These are phyloP conservation scores for Dryadomyces quercivorus DNA, from an alignment of 2,329 filamentous ascomycete genomes.

Conservation along the genomic window DNA sequence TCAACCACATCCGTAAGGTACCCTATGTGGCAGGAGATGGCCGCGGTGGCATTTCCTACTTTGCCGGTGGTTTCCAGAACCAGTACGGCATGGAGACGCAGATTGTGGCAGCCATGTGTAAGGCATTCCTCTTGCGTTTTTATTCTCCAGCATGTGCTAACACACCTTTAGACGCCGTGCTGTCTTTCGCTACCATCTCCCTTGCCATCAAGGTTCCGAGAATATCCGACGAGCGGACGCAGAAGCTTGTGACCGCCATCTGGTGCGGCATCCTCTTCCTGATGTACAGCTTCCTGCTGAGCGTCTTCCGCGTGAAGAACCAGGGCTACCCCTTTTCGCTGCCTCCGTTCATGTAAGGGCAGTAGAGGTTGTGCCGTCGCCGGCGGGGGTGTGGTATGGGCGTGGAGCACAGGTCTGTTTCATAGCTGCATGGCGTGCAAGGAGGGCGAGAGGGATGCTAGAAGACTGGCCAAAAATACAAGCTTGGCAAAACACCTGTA, in stretches of 20 bases:
- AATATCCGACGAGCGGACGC: slow-evolving; percentile 61
- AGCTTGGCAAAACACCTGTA: not conserved
- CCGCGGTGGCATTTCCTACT: slow-evolving; percentile 76
- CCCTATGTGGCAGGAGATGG: slow-evolving; percentile 84
- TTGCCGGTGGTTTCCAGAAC: slow-evolving; percentile 83
- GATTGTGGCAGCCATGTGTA: slow-evolving; percentile 88
- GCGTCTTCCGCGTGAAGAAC: slow-evolving; percentile 90
- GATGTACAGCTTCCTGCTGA: slow-evolving; percentile 89
- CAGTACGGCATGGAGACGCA: slow-evolving; percentile 94
- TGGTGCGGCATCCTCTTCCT: slow-evolving; percentile 69
- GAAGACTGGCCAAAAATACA: not conserved
- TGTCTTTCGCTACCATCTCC: slow-evolving; percentile 85
- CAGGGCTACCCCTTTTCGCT: slow-evolving; percentile 87
- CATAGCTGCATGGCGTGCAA: not conserved
- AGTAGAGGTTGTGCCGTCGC: not conserved
- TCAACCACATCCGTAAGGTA: slow-evolving; percentile 94
- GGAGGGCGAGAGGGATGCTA: not conserved
- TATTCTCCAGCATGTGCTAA: not conserved
- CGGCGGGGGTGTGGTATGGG: too few relatives aligned
- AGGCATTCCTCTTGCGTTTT: slow-evolving; percentile 13
- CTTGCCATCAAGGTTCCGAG: slow-evolving; percentile 87
- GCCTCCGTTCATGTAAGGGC: slow-evolving; percentile 63
- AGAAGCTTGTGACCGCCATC: slow-evolving; percentile 69
- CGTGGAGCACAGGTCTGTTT: too few relatives aligned
- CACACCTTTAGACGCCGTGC: slow-evolving; percentile 39